These are phyloP conservation scores for Periconia sp. DNA, from an alignment of 2,329 filamentous ascomycete genomes.

Conservation along the genomic window DNA sequence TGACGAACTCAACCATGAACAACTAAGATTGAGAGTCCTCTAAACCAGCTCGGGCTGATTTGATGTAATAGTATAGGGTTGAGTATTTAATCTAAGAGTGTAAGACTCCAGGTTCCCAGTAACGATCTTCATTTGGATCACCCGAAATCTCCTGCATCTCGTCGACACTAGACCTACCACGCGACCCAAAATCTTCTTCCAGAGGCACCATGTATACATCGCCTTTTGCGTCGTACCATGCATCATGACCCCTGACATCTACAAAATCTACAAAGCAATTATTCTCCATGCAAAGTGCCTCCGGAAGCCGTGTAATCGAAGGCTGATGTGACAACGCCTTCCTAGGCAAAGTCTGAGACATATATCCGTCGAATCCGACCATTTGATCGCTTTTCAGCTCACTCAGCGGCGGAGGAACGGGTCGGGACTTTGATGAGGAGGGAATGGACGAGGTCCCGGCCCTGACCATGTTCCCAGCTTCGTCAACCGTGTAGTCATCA, in stretches of 20 bases:
- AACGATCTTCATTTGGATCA: too few relatives aligned
- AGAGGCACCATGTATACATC: slow-evolving; percentile 27
- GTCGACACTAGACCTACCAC: too few relatives aligned
- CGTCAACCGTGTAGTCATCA: slow-evolving; percentile 13
- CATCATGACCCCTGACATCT: slow-evolving; percentile 34
- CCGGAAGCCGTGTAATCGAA: slow-evolving; percentile 16
- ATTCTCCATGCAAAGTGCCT: slow-evolving; percentile 35
- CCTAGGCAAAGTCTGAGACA: slow-evolving; percentile 8
- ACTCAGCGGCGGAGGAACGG: slow-evolving; percentile 1
- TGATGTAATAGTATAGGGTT: too few relatives aligned
- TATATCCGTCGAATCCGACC: slow-evolving; percentile 28
- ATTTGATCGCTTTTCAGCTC: slow-evolving; percentile 7
- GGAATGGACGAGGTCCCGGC: slow-evolving; percentile 5
- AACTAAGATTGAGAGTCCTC: too few relatives aligned
- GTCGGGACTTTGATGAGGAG: neutral
- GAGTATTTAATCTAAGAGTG: too few relatives aligned
- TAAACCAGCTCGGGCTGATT: too few relatives aligned
- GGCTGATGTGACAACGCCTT: neutral
- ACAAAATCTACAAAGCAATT: slow-evolving; percentile 34
- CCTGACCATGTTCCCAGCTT: slow-evolving; percentile 20
- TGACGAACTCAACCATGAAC: too few relatives aligned
- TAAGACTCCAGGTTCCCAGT: too few relatives aligned
- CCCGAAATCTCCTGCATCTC: too few relatives aligned
- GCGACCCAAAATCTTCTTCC: too few relatives aligned
- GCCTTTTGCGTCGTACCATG: slow-evolving; percentile 36